Conservation (phyloP, 306 rosid genomes). For the Leucaena leucocephala region DNA sequence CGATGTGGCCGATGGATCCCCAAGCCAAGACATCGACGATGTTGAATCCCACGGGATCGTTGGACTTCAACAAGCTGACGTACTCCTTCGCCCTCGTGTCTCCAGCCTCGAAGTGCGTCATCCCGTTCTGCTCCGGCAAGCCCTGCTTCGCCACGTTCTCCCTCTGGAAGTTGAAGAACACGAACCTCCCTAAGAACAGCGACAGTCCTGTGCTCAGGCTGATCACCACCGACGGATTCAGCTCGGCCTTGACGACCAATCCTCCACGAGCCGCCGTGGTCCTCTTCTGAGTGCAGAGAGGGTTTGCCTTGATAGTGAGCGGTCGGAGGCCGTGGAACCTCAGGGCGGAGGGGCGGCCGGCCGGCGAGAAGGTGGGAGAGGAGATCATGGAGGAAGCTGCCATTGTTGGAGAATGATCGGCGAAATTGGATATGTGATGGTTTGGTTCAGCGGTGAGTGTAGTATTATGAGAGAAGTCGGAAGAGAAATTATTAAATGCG, state of each 20-base stretch:
- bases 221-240: conserved; percentile 73
- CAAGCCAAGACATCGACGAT: conserved; percentile 95
- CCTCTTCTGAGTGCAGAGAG: conserved; percentile 28
- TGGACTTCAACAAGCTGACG: conserved; percentile 87
- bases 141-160: conserved; percentile 97
- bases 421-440: background rate
- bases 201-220: conserved; percentile 98
- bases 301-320: conserved; percentile 32
- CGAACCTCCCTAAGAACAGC: conserved; percentile 88
- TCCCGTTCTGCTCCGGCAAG: conserved; percentile 88
- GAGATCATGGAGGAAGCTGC: conserved; percentile 68
- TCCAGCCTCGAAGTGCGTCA: conserved; percentile 91
- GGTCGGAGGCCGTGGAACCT: conserved; percentile 81
- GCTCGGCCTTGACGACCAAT: conserved; percentile 49
- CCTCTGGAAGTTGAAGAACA: conserved; percentile 97
- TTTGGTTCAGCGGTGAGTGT: background rate
- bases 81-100: conserved; percentile 90
- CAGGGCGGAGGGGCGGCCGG: conserved; percentile 51
- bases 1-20: conserved; percentile 92
- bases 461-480: conserved; percentile 17
- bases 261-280: background rate
- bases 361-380: conserved; percentile 48
- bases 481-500: background rate
- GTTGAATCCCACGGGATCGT: conserved; percentile 98
- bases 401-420: conserved; percentile 27